Conservation (phyloP, 257 asterid genomes). For the Marsdenia floribunda region DNA sequence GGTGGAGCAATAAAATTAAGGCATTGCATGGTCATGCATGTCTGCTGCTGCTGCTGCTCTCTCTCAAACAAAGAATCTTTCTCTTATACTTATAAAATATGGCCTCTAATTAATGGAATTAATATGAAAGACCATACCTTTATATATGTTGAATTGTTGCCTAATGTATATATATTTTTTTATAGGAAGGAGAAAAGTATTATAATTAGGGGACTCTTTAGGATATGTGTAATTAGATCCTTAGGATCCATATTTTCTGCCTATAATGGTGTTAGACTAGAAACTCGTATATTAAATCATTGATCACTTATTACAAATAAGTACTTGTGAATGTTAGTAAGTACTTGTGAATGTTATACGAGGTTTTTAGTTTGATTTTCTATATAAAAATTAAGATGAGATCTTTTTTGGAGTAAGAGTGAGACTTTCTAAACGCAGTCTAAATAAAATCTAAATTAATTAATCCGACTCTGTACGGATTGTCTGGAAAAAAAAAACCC, state of each 20-base stretch:
- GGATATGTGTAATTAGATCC: neutral
- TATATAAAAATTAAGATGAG: too few relatives aligned
- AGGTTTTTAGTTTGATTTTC: too few relatives aligned
- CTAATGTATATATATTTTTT: conserved; percentile 12
- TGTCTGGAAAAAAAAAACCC: too few relatives aligned
- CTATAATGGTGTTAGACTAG: neutral
- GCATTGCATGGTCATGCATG: neutral
- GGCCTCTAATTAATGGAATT: neutral
- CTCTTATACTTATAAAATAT: neutral
- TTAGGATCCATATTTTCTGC: neutral
- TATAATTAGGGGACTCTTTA: conserved; percentile 1
- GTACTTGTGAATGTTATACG: too few relatives aligned
- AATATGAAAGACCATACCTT: neutral
- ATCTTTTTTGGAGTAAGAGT: too few relatives aligned
- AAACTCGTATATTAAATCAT: too few relatives aligned
- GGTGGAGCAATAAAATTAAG: conserved; percentile 13
- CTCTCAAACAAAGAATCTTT: neutral
- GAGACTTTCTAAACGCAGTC: too few relatives aligned
- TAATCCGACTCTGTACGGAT: too few relatives aligned
- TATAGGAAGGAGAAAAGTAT: conserved; percentile 7
- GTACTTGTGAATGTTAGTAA: too few relatives aligned
- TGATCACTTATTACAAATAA: too few relatives aligned
- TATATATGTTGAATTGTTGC: neutral
- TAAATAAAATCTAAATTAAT: too few relatives aligned
- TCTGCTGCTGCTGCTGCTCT: too few relatives aligned